Conservation (phyloP, 2,329 filamentous ascomycete genomes). For the Epichloe gansuensis region DNA sequence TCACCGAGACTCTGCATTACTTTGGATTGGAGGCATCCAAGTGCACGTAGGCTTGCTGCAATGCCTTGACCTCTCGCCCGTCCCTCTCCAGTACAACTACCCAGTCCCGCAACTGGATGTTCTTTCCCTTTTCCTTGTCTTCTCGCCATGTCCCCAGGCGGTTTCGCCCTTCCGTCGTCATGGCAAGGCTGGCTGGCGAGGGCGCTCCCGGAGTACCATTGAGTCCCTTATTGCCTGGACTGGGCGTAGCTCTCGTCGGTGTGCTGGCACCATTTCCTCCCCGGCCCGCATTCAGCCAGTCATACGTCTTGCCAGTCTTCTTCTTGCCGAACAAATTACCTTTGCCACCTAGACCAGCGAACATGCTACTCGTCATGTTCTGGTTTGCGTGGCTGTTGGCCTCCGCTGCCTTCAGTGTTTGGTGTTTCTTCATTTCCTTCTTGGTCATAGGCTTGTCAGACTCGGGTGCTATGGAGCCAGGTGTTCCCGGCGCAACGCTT, state of each 20-base stretch:
- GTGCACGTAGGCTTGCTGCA: conserved; percentile 45
- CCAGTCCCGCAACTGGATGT: conserved; percentile 77
- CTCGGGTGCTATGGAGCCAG: conserved; percentile 51
- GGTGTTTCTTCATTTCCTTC: conserved; percentile 70
- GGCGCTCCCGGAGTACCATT: conserved; percentile 21
- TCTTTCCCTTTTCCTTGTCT: conserved; percentile 60
- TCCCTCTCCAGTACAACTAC: conserved; percentile 69
- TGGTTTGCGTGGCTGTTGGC: conserved; percentile 69
- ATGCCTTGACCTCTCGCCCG: conserved; percentile 50
- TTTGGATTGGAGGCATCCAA: conserved; percentile 38
- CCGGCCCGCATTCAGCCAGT: conserved; percentile 53
- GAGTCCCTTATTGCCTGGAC: conserved; percentile 19
- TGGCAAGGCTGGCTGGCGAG: conserved; percentile 21
- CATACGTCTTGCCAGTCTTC: conserved; percentile 55
- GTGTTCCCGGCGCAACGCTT: conserved; percentile 47
- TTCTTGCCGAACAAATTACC: conserved; percentile 45
- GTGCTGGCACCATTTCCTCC: conserved; percentile 43
- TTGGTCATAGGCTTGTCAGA: conserved; percentile 63
- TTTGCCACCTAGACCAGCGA: conserved; percentile 51
- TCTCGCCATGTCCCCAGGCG: conserved; percentile 68
- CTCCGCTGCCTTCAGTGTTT: conserved; percentile 65
- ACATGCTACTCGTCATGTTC: conserved; percentile 71
- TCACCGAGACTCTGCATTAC: conserved; percentile 13
- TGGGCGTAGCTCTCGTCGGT: conserved; percentile 27
- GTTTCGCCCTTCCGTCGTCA: conserved; percentile 47